phyloP scores from a whole-genome alignment of 1,139 yeast species.

The Protomyces gravidus region DNA sequence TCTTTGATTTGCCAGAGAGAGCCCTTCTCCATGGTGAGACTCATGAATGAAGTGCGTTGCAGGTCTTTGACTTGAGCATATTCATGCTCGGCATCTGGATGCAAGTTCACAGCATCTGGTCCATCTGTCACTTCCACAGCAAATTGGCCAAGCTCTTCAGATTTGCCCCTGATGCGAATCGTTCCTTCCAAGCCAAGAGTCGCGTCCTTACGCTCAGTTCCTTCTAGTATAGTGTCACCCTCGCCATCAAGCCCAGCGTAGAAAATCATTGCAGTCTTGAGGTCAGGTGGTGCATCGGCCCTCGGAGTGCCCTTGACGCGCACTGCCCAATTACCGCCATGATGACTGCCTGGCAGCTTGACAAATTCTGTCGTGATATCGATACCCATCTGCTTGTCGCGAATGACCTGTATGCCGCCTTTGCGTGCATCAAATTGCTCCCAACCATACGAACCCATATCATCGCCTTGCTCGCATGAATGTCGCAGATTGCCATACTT shows the following conservation, averaged over 20 bases:
- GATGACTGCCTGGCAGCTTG: constrained; percentile 64
- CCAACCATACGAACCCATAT: constrained; percentile 79
- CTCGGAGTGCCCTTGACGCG: constrained; percentile 35
- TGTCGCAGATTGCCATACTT: constrained; percentile 64
- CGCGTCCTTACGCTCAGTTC: constrained; percentile 34
- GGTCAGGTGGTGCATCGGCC: constrained; percentile 9
- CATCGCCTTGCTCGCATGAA: constrained; percentile 69
- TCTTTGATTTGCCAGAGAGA: constrained; percentile 78
- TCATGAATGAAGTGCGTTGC: constrained; percentile 51
- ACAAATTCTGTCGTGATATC: constrained; percentile 68
- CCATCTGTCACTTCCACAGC: constrained; percentile 38
- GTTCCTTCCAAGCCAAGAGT: constrained; percentile 38
- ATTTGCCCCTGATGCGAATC: constrained; percentile 40
- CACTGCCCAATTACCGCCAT: constrained; percentile 40
- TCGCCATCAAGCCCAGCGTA: constrained; percentile 71
- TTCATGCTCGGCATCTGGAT: constrained; percentile 40
- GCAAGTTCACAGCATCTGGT: constrained; percentile 36
- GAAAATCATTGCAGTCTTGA: constrained; percentile 59
- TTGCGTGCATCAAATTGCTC: constrained; percentile 73
- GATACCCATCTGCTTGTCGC: constrained; percentile 62
- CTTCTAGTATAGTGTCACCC: constrained; percentile 39
- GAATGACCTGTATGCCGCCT: constrained; percentile 78
- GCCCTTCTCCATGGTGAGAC: constrained; percentile 67
- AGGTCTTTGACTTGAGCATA: constrained; percentile 41
- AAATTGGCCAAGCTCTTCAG: constrained; percentile 42